Percentiles rank a stretch among this genome's conserved stretches.
Conservation (phyloP, 345 rosid genomes). For the Turritis glabra region DNA sequence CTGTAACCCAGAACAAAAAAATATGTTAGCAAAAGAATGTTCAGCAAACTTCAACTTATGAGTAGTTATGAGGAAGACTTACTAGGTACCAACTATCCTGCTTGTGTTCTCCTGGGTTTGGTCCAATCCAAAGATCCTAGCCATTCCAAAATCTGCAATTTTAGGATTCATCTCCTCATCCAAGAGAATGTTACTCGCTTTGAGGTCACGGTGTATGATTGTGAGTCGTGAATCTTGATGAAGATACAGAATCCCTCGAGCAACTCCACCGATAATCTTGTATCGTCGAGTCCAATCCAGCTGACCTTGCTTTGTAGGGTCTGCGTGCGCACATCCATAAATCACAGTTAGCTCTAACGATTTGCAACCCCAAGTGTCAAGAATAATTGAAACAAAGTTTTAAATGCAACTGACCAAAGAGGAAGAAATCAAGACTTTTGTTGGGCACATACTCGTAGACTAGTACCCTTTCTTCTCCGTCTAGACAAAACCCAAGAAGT, state of each 20-base stretch:
- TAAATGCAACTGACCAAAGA: slow-evolving; percentile 28
- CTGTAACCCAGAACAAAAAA: slow-evolving; percentile 8
- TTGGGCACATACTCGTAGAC: slow-evolving; percentile 41
- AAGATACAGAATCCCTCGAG: slow-evolving; percentile 53
- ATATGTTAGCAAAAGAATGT: background rate
- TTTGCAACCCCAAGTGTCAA: background rate
- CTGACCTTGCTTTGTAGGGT: slow-evolving; percentile 33
- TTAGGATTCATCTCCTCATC: slow-evolving; percentile 62
- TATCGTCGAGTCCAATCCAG: slow-evolving; percentile 55
- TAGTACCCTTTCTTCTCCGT: slow-evolving; percentile 31
- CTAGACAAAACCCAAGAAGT: slow-evolving; percentile 33
- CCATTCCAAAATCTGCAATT: slow-evolving; percentile 73
- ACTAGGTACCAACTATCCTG: slow-evolving; percentile 60
- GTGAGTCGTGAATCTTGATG: slow-evolving; percentile 51
- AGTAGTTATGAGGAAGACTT: slow-evolving; percentile 26
- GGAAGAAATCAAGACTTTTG: slow-evolving; percentile 38
- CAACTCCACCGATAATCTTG: slow-evolving; percentile 50
- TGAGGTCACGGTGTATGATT: slow-evolving; percentile 71
- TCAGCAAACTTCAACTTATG: background rate
- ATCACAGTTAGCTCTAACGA: background rate
- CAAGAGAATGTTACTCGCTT: slow-evolving; percentile 55
- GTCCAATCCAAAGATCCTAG: slow-evolving; percentile 47
- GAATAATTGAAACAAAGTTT: background rate
- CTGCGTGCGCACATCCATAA: slow-evolving; percentile 39
- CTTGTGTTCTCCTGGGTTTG: slow-evolving; percentile 43